Base-by-base conservation (phyloP, 108 stramenopile genomes). In the Conticribra guillardii region DNA sequence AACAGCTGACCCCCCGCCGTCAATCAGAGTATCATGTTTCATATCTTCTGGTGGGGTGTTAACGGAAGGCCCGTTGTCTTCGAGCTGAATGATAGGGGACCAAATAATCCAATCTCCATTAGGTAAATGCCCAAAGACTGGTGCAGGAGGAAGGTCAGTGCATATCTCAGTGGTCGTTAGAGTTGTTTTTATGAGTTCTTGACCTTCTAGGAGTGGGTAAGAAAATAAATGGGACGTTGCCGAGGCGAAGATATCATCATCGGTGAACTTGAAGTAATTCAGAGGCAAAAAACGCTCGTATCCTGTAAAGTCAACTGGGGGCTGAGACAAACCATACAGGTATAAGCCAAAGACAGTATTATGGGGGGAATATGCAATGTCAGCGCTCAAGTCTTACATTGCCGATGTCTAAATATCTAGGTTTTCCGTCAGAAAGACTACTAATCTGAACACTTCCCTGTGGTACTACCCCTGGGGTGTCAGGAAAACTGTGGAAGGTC, bases 51-150 rank as follows among this genome's bases (percentile, higher is more conserved):
- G 26, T 14, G 58, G 49, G 15, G 55, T 33, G 49, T 86, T 80
- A n/a, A 78, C 46, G 17, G 82, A 81, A 34, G 82, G 82, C 23
- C 82, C 80, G 22, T 76, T 66, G 44, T 73, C 9, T 41, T 69
- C 67, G 9, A 82, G 28, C 32, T 9, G 11, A 11, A 41, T 41
- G 37, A 5, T 41, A 5, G 37, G 37, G 37, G n/a, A n/a, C n/a
- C 71, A 82, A 23, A 69, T 60, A 21, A 78, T 48, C 76, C 74
- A 82, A 55, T 64, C 48, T 11, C 84, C 84, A 27, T 71, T 58
- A 18, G 64, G 61, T 7, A 73, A 28, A 16, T 48, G 33, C 4
- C 60, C 83, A 63, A 74, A 74, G 18, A 82, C 49, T 15, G 72
- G 83, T 3, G 58, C 60, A 54, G 70, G 47, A 26, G 77, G 71